phyloP scores from a whole-genome alignment of 495 filamentous ascomycete genomes.

The Ramalina intermedia region DNA sequence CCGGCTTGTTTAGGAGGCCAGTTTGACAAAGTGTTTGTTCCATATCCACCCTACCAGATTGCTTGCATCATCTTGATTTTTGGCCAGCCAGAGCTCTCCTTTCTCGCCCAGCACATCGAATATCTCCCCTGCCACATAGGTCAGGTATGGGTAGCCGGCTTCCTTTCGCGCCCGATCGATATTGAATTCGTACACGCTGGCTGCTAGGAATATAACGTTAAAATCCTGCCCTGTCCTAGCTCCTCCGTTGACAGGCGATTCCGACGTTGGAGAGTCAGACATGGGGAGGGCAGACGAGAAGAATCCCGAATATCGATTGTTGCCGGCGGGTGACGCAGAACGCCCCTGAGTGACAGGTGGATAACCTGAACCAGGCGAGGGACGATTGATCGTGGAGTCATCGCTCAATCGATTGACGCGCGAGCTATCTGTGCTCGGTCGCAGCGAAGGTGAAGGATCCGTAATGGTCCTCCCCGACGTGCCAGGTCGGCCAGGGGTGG shows the following conservation, averaged over 20 bases:
- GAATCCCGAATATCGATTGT: conserved; percentile 38
- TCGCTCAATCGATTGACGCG: conserved; percentile 11
- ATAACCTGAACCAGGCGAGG: neutral
- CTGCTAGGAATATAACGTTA: conserved; percentile 69
- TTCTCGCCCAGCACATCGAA: conserved; percentile 90
- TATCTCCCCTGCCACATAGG: conserved; percentile 85
- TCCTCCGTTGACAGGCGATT: conserved; percentile 17
- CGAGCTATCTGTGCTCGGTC: conserved; percentile 10
- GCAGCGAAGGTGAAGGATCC: conserved; percentile 10
- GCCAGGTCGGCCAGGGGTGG: conserved; percentile 7
- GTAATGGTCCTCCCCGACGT: conserved; percentile 8
- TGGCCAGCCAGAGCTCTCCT: conserved; percentile 93
- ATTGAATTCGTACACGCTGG: conserved; percentile 90
- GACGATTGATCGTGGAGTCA: conserved; percentile 7
- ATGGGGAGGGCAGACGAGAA: conserved; percentile 82
- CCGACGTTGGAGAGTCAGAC: conserved; percentile 41
- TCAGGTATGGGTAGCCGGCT: conserved; percentile 90
- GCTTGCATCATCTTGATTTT: conserved; percentile 80
- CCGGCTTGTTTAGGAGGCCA: conserved; percentile 28
- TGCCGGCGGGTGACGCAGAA: conserved; percentile 8
- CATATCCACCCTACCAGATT: conserved; percentile 91
- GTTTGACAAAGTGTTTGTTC: conserved; percentile 89
- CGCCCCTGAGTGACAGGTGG: conserved; percentile 7
- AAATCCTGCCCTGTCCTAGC: conserved; percentile 23
- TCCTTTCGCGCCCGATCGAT: conserved; percentile 84